Conservation (phyloP, 441 rosid genomes). For the Euphorbia schlechtendalii region DNA sequence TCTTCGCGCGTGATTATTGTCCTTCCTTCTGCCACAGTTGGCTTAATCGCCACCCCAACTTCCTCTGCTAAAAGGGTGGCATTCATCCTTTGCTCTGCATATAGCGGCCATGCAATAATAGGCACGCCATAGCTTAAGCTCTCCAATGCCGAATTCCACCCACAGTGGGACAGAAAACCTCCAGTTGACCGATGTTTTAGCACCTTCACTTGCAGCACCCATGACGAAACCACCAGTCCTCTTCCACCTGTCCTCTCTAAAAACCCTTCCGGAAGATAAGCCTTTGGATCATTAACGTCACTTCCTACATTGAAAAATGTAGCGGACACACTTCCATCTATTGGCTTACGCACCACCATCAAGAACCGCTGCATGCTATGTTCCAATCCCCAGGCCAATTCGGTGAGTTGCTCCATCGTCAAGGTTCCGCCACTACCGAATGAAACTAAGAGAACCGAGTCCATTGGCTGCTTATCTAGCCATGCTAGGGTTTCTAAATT, state of each 20-base stretch:
- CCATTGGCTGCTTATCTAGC: constrained; percentile 41
- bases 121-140: constrained; percentile 29
- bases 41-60: constrained; percentile 23
- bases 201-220: constrained; percentile 32
- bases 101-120: constrained; percentile 32
- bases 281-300: constrained; percentile 19
- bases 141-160: constrained; percentile 38
- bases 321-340: constrained; percentile 9
- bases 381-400: constrained; percentile 55
- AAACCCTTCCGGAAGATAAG: constrained; percentile 37
- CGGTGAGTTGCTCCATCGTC: constrained; percentile 35
- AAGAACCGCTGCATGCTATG: constrained; percentile 50
- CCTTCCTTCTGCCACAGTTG: background rate
- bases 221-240: constrained; percentile 28
- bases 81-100: constrained; percentile 35
- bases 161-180: constrained; percentile 30
- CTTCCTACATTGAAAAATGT: constrained; percentile 19
- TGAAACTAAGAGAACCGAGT: constrained; percentile 46
- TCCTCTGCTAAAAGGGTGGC: constrained; percentile 28
- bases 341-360: constrained; percentile 36
- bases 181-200: constrained; percentile 31
- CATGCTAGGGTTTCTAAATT: constrained; percentile 27
- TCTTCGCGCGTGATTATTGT: constrained; percentile 24
- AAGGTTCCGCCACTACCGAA: constrained; percentile 68
- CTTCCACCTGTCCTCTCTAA: constrained; percentile 10